Evolutionary conservation across 2,329 filamentous ascomycete genomes (phyloP).

Genomic region (Elsinoe fawcettii): DNA sequence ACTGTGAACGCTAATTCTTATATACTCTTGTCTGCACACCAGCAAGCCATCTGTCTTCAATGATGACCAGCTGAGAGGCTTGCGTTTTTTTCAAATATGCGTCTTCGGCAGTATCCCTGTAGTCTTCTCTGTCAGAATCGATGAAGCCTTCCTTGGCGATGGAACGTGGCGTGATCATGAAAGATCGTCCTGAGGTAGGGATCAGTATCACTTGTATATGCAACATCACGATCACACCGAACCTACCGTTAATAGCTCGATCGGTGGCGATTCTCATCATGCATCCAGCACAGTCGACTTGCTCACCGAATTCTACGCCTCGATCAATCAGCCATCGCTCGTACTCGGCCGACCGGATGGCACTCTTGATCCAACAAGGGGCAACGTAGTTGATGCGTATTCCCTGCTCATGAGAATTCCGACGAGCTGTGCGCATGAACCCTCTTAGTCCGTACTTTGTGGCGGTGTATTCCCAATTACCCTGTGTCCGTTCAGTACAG

Average conservation of each 20-base stretch:
- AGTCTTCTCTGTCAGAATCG: slow-evolving; percentile 35
- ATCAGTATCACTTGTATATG: background rate
- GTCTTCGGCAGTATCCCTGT: slow-evolving; percentile 26
- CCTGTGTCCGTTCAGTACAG: background rate
- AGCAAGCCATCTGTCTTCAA: slow-evolving; percentile 37
- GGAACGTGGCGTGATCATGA: slow-evolving; percentile 36
- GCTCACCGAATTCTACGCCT: slow-evolving; percentile 35
- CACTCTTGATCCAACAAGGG: slow-evolving; percentile 21
- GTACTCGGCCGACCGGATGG: slow-evolving; percentile 32
- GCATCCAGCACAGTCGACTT: slow-evolving; percentile 29
- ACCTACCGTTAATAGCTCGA: slow-evolving; percentile 17
- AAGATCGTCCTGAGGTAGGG: slow-evolving; percentile 25
- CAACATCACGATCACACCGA: too few species aligned
- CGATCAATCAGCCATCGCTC: slow-evolving; percentile 35
- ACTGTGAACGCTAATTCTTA: slow-evolving; percentile 21
- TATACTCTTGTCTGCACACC: slow-evolving; percentile 32
- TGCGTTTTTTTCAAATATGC: slow-evolving; percentile 35
- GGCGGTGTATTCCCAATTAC: slow-evolving; percentile 35
- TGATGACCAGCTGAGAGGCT: slow-evolving; percentile 35
- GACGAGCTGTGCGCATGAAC: slow-evolving; percentile 34
- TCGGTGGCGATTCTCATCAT: slow-evolving; percentile 27
- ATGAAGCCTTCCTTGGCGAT: slow-evolving; percentile 35
- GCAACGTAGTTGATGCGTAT: slow-evolving; percentile 40
- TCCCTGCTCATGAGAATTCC: slow-evolving; percentile 34
- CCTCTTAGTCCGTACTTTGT: slow-evolving; percentile 38